phyloP scores from a whole-genome alignment of 306 rosid genomes.

The Cicer judaicum region DNA sequence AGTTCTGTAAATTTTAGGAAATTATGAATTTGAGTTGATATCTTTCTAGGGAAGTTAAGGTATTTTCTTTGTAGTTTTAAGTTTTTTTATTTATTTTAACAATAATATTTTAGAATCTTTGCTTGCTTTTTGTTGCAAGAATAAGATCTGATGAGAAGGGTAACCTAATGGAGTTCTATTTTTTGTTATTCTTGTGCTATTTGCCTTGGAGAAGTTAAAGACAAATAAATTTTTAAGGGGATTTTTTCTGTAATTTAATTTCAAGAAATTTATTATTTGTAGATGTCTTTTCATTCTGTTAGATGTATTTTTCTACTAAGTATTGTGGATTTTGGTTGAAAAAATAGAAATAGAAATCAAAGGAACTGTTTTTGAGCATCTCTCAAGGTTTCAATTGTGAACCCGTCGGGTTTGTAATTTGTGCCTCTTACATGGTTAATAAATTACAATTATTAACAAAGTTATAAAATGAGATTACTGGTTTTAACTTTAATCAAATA shows the following conservation, averaged over 20 bases:
- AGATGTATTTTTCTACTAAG: not conserved
- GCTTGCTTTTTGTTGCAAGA: constrained; percentile 57
- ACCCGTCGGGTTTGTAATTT: too few species aligned
- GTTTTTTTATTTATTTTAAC: constrained; percentile 25
- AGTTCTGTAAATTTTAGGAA: constrained; percentile 42
- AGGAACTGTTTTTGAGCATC: constrained; percentile 6
- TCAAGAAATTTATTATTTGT: constrained; percentile 2
- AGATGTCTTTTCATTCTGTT: not conserved
- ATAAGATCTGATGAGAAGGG: constrained; percentile 37
- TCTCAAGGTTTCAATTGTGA: constrained; percentile 10
- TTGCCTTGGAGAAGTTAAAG: too few species aligned
- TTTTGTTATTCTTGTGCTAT: constrained; percentile 48
- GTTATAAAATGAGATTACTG: not conserved
- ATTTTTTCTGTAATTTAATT: not conserved
- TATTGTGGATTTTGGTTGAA: too few species aligned
- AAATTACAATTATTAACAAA: not conserved
- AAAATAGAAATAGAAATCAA: not conserved
- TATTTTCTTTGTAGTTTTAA: constrained; percentile 42
- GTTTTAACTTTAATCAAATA: constrained; percentile 17
- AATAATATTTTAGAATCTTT: constrained; percentile 41
- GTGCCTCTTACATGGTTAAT: too few species aligned
- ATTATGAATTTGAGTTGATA: constrained; percentile 23
- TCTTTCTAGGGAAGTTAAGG: constrained; percentile 47
- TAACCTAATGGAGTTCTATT: constrained; percentile 42
- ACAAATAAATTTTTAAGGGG: too few species aligned